Conservation (phyloP, 495 filamentous ascomycete species). For the Penicillium lagena region DNA sequence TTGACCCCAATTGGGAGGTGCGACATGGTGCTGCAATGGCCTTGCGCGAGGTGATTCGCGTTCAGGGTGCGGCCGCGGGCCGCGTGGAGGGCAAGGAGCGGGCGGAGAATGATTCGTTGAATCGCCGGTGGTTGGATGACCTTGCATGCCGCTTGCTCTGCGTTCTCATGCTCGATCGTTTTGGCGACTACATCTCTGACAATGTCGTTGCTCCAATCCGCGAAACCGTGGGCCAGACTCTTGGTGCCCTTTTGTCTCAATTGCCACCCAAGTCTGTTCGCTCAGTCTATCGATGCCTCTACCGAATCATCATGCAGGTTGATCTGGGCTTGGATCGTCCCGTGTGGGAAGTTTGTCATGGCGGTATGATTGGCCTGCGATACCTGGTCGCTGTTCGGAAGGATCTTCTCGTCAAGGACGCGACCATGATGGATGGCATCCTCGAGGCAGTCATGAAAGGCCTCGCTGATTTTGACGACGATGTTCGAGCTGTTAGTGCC, state of each 20-base stretch:
- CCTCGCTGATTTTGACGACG: conserved; percentile 82
- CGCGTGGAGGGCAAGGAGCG: conserved; percentile 63
- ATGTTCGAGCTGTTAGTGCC: conserved; percentile 94
- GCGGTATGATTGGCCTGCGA: conserved; percentile 91
- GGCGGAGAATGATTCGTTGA: conserved; percentile 68
- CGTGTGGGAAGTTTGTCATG: conserved; percentile 93
- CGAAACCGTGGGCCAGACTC: conserved; percentile 92
- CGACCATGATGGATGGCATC: conserved; percentile 84
- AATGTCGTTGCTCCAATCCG: conserved; percentile 93
- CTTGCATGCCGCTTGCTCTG: conserved; percentile 86
- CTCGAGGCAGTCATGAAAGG: conserved; percentile 91
- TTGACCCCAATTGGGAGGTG: conserved; percentile 92
- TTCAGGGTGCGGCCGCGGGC: conserved; percentile 89
- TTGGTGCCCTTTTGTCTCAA: conserved; percentile 82
- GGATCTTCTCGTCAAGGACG: conserved; percentile 77
- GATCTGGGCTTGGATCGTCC: conserved; percentile 64
- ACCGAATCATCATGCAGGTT: conserved; percentile 86
- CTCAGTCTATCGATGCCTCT: conserved; percentile 70
- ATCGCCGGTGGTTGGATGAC: conserved; percentile 84
- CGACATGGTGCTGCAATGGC: conserved; percentile 98
- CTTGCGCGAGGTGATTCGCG: conserved; percentile 81
- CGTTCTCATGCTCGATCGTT: conserved; percentile 94
- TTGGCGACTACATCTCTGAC: conserved; percentile 96
- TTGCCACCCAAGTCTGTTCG: conserved; percentile 69
- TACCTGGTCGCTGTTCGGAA: conserved; percentile 94